These are phyloP conservation scores for Kluyveromyces wickerhamii DNA, from an alignment of 805 yeast genomes.

Conservation along the genomic window DNA sequence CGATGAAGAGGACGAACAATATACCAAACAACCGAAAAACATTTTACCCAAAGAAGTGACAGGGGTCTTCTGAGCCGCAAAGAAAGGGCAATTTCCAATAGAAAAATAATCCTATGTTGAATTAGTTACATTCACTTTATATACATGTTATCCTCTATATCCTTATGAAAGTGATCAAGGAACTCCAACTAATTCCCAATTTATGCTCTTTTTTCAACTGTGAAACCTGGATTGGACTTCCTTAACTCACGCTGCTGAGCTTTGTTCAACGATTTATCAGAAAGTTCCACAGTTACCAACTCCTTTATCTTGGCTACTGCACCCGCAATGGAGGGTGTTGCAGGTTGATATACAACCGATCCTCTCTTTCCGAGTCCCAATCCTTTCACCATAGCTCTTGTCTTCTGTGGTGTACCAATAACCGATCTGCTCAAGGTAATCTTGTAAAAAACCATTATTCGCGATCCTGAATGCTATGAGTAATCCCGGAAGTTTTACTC, in stretches of 20 bases:
- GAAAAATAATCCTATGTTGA: too few species aligned
- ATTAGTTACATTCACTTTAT: too few species aligned
- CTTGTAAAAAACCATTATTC: conserved; percentile 42
- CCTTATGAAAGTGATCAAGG: too few species aligned
- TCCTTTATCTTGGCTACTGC: conserved; percentile 78
- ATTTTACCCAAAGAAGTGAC: conserved; percentile 14
- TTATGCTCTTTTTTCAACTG: conserved; percentile 33
- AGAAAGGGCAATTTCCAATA: too few species aligned
- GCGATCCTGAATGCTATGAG: too few species aligned
- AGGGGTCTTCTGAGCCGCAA: conserved; percentile 4
- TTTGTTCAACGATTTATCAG: conserved; percentile 44
- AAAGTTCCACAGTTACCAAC: conserved; percentile 71
- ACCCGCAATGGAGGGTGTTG: conserved; percentile 78
- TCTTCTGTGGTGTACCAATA: conserved; percentile 71
- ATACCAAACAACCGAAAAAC: conserved; percentile 8
- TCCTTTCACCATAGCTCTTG: conserved; percentile 55
- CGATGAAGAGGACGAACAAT: conserved; percentile 2
- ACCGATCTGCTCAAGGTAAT: conserved; percentile 74
- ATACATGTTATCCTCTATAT: too few species aligned
- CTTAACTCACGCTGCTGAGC: conserved; percentile 46
- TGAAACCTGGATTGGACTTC: conserved; percentile 60
- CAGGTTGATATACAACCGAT: conserved; percentile 61
- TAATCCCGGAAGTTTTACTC: too few species aligned
- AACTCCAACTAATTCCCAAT: too few species aligned
- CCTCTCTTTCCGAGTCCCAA: conserved; percentile 74